phyloP scores from a whole-genome alignment of 768 basidiomycete species.

The Grammothele lineata region DNA sequence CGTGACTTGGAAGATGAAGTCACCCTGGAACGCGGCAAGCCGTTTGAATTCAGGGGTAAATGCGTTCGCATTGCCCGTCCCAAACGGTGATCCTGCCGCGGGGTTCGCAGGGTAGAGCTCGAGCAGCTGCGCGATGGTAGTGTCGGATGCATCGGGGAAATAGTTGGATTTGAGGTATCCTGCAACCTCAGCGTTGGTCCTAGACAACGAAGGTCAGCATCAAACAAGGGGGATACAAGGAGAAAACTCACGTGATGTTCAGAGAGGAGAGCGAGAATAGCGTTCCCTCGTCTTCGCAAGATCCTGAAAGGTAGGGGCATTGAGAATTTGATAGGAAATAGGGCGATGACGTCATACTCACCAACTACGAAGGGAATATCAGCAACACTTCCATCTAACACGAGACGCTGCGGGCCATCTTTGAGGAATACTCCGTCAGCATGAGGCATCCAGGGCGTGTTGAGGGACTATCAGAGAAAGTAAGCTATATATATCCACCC shows the following conservation, averaged over 20 bases:
- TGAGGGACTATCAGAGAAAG: constrained; percentile 32
- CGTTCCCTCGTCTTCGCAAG: constrained; percentile 59
- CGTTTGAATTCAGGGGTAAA: constrained; percentile 50
- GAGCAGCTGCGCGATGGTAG: constrained; percentile 14
- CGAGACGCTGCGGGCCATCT: constrained; percentile 34
- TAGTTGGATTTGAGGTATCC: constrained; percentile 18
- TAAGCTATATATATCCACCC: not conserved
- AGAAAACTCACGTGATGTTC: constrained; percentile 26
- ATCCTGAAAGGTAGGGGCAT: constrained; percentile 34
- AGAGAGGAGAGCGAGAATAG: constrained; percentile 23
- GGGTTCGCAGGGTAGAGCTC: constrained; percentile 31
- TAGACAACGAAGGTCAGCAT: too few relatives aligned
- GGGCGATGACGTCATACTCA: not conserved
- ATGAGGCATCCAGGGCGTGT: constrained; percentile 46
- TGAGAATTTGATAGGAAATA: not conserved
- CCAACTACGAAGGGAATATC: constrained; percentile 46
- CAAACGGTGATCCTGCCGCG: constrained; percentile 47
- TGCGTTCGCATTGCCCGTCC: constrained; percentile 39
- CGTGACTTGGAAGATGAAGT: constrained; percentile 46
- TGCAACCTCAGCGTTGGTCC: constrained; percentile 17
- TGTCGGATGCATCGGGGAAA: constrained; percentile 20
- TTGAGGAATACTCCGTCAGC: constrained; percentile 46
- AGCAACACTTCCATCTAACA: constrained; percentile 42
- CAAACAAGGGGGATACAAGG: not conserved
- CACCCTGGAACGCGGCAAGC: constrained; percentile 46